These are phyloP conservation scores for Cutaneotrichosporon spelunceum DNA, from an alignment of 1,284 basidiomycete species.

Conservation along the genomic window DNA sequence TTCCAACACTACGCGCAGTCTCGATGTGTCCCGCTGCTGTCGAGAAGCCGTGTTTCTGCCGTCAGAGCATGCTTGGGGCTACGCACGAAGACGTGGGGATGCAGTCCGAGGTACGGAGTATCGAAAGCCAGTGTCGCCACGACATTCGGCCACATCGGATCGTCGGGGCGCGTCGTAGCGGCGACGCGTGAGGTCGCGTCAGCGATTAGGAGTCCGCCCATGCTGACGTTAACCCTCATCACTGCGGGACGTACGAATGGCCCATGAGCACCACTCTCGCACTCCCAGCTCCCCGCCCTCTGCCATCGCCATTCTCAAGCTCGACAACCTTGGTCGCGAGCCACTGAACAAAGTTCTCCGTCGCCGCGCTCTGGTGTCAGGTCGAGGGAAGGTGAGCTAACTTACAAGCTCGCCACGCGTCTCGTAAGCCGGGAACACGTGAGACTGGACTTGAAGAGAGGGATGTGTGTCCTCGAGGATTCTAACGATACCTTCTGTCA, in stretches of 20 bases:
- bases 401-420: conserved; percentile 82
- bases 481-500: conserved; percentile 64
- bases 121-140: conserved; percentile 65
- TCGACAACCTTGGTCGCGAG: conserved; percentile 74
- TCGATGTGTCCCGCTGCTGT: conserved; percentile 72
- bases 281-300: conserved; percentile 67
- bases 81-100: conserved; percentile 58
- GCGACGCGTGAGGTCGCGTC: conserved; percentile 76
- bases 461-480: conserved; percentile 59
- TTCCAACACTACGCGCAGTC: conserved; percentile 59
- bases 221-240: conserved; percentile 55
- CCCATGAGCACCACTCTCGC: conserved; percentile 83
- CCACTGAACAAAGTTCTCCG: conserved; percentile 82
- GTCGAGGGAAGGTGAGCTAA: conserved; percentile 13
- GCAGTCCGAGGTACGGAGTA: conserved; percentile 86
- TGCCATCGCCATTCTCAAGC: conserved; percentile 65
- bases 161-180: conserved; percentile 37
- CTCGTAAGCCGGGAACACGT: conserved; percentile 88
- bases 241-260: conserved; percentile 64
- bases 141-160: conserved; percentile 49
- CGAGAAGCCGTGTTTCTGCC: conserved; percentile 68
- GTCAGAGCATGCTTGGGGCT: neutral
- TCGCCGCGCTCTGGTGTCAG: conserved; percentile 64
- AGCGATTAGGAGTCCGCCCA: conserved; percentile 84
- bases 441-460: conserved; percentile 61